Evolutionary conservation across 78 protist genomes (phyloP).

Genomic region (Chrysochromulina tobinii): DNA sequence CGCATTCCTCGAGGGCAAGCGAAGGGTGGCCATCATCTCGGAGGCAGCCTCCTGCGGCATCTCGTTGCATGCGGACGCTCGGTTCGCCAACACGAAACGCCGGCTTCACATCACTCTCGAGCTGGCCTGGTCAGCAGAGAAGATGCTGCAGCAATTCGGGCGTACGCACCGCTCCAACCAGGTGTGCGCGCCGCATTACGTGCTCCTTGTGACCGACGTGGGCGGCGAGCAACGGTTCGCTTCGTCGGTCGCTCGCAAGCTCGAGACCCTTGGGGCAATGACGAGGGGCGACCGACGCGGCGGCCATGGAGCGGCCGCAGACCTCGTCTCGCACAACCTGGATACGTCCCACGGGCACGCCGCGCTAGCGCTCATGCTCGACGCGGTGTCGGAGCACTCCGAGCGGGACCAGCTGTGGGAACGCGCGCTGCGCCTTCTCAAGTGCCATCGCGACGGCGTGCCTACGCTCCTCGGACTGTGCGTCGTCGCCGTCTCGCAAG

Average conservation of each 20-base stretch:
- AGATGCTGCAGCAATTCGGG: constrained; percentile 30
- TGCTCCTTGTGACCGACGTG: background rate
- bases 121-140: background rate
- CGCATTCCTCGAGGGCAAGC: background rate
- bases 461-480: too few relatives aligned
- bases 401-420: too few relatives aligned
- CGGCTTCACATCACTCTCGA: background rate
- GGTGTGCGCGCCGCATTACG: constrained; percentile 22
- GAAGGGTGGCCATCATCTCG: background rate
- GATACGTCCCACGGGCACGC: too few relatives aligned
- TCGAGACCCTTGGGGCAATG: constrained; percentile 11
- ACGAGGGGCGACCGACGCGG: background rate
- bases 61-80: background rate
- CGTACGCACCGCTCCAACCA: constrained; percentile 27
- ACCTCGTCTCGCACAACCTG: too few relatives aligned
- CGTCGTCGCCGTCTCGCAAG: too few relatives aligned
- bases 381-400: too few relatives aligned
- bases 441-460: too few relatives aligned
- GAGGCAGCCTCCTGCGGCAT: background rate
- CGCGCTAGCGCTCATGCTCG: too few relatives aligned
- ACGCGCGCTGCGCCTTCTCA: too few relatives aligned
- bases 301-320: too few relatives aligned
- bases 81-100: background rate
- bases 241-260: background rate
- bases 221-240: constrained; percentile 31